A percentile compares a stretch with the other conserved stretches of the same genome.
Evolutionary conservation across 2,329 filamentous ascomycete genomes (phyloP).

Genomic region (Berkeleyomyces rouxiae): DNA sequence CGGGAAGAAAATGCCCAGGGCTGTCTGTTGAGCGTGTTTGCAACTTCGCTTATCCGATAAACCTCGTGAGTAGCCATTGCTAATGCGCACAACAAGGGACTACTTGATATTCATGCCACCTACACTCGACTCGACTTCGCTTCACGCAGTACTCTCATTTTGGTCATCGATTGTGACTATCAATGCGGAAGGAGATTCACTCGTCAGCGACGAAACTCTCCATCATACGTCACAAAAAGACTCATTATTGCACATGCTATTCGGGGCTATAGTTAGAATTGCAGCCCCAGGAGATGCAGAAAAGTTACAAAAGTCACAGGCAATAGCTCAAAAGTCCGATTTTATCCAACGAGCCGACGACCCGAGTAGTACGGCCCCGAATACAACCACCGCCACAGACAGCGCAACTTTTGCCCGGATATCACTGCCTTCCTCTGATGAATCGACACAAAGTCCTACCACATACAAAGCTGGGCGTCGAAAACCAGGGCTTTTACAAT

Average conservation of each 20-base stretch:
- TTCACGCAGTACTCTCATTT: conserved; percentile 75
- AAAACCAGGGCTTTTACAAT: conserved; percentile 1
- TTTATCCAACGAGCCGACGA: neutral
- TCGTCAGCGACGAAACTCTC: conserved; percentile 77
- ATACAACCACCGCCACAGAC: neutral
- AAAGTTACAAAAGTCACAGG: conserved; percentile 8
- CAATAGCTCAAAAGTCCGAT: neutral
- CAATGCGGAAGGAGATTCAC: conserved; percentile 84
- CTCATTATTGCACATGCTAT: conserved; percentile 55
- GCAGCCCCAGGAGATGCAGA: conserved; percentile 12
- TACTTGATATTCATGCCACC: conserved; percentile 82
- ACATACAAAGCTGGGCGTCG: neutral
- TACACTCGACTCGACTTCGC: conserved; percentile 39
- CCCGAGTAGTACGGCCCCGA: neutral
- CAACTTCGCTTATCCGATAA: no score
- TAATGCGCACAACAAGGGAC: conserved; percentile 38
- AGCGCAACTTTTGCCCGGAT: neutral
- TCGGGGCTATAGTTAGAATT: conserved; percentile 53
- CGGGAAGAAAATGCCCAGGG: neutral
- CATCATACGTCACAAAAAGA: conserved; percentile 81
- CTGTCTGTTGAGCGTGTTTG: no score
- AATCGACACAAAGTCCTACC: neutral
- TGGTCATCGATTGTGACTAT: conserved; percentile 80
- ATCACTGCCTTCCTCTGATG: neutral
- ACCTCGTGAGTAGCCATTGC: no score